A percentile compares a stretch with the other conserved stretches of the same genome.
phyloP scores from a whole-genome alignment of 2,329 filamentous ascomycete species.

The Pseudopyricularia javanii region DNA sequence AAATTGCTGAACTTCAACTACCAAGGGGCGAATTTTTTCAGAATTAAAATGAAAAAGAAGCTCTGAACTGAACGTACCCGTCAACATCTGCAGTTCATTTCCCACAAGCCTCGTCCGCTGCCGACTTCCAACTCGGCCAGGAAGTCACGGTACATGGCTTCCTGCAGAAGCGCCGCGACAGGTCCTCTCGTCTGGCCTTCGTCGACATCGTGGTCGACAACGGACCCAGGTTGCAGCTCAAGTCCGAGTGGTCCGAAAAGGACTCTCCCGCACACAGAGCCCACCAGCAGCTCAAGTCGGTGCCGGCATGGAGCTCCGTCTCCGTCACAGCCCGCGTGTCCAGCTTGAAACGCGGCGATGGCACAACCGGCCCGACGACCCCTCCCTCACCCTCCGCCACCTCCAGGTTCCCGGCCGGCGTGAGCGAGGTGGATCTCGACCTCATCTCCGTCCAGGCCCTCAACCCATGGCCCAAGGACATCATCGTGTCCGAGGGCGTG shows the following conservation, averaged over 20 bases:
- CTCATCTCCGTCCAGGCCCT: constrained; percentile 52
- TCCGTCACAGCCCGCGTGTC: constrained; percentile 26
- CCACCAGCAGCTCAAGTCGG: constrained; percentile 29
- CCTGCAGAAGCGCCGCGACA: constrained; percentile 52
- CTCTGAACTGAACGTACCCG: not conserved
- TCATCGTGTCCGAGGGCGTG: constrained; percentile 64
- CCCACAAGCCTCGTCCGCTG: constrained; percentile 13
- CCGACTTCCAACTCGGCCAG: constrained; percentile 16
- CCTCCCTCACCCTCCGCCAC: constrained; percentile 2
- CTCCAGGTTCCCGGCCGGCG: constrained; percentile 8
- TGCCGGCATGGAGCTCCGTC: constrained; percentile 40
- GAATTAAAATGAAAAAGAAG: not conserved
- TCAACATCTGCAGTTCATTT: constrained; percentile 14
- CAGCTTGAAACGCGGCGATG: constrained; percentile 7
- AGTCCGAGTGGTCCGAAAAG: constrained; percentile 24
- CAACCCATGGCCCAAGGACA: constrained; percentile 61
- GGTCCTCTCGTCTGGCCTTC: constrained; percentile 61
- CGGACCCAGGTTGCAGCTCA: constrained; percentile 23
- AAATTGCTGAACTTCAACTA: not conserved
- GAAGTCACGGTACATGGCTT: constrained; percentile 56
- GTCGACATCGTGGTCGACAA: constrained; percentile 34
- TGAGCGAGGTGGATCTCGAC: constrained; percentile 40
- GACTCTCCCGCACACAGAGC: constrained; percentile 19
- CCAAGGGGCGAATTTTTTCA: not conserved
- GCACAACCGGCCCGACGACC: not conserved